These are phyloP conservation scores for Cetraspora pellucida DNA, from an alignment of 192 early-diverging fungal genomes.

Conservation along the genomic window DNA sequence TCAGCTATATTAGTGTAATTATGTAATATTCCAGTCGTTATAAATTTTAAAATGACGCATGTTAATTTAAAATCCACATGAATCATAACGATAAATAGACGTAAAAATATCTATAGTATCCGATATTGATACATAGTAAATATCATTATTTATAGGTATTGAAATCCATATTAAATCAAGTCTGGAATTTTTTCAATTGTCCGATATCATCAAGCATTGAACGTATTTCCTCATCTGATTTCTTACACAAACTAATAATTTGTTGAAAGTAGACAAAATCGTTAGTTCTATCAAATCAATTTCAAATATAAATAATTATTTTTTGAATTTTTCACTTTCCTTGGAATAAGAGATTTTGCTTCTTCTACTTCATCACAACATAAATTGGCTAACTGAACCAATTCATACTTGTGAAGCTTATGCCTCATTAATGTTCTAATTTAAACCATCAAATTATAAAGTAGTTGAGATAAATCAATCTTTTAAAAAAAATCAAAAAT, in stretches of 20 bases:
- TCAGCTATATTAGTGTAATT: too few species aligned
- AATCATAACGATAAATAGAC: too few species aligned
- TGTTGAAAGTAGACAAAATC: neutral
- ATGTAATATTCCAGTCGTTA: too few species aligned
- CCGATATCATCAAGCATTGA: slow-evolving; percentile 29
- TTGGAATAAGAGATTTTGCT: slow-evolving; percentile 88
- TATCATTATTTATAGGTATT: too few species aligned
- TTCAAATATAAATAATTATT: neutral
- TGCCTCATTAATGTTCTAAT: slow-evolving; percentile 29
- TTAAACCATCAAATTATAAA: neutral
- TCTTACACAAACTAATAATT: slow-evolving; percentile 12
- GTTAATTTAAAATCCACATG: too few species aligned
- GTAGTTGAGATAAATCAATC: neutral
- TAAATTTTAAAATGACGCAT: too few species aligned
- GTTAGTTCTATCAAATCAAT: neutral
- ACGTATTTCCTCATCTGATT: slow-evolving; percentile 28
- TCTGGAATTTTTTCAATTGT: slow-evolving; percentile 25
- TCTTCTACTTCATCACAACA: slow-evolving; percentile 91
- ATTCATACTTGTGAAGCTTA: slow-evolving; percentile 52
- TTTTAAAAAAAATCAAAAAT: neutral
- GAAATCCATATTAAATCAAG: neutral
- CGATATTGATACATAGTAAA: too few species aligned
- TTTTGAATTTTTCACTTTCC: slow-evolving; percentile 48
- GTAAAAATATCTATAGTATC: too few species aligned
- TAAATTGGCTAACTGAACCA: slow-evolving; percentile 89